Conservation (phyloP, 2,329 filamentous ascomycete genomes). For the Sporothrix dimorphospora region DNA sequence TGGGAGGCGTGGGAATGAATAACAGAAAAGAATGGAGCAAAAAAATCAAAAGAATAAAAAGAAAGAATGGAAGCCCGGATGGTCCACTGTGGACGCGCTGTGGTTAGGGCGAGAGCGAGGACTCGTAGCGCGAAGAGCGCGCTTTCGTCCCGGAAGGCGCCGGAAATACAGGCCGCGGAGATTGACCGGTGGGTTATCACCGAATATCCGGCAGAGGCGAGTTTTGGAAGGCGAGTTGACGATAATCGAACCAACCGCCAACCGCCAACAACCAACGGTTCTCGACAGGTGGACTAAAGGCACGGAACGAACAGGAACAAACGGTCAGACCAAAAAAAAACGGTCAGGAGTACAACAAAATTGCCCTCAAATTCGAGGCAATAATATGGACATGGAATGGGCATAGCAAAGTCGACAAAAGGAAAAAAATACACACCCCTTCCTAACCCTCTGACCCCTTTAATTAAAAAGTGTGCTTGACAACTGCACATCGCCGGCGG, state of each 20-base stretch:
- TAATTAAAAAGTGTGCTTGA: too few relatives aligned
- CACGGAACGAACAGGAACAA: too few relatives aligned
- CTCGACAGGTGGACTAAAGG: too few relatives aligned
- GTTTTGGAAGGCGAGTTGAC: too few relatives aligned
- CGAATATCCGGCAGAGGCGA: constrained; percentile 12
- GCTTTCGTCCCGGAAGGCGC: not conserved
- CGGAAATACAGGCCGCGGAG: constrained; percentile 16
- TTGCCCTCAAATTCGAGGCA: not conserved
- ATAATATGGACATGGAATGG: not conserved
- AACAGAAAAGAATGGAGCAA: not conserved
- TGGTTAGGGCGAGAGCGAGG: not conserved
- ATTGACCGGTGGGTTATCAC: not conserved
- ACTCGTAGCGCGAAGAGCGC: not conserved
- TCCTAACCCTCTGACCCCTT: not conserved
- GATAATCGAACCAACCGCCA: too few relatives aligned
- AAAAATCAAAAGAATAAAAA: not conserved
- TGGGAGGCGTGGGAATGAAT: not conserved
- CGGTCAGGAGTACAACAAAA: not conserved
- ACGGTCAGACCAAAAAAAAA: not conserved
- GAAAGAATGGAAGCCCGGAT: not conserved
- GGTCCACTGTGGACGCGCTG: constrained; percentile 2
- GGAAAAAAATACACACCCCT: not conserved
- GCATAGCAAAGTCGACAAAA: not conserved
- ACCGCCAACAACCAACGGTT: too few relatives aligned
- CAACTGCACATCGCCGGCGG: not conserved